phyloP scores from a whole-genome alignment of 768 basidiomycete species.

The Rubroboletus pulcherrimus region DNA sequence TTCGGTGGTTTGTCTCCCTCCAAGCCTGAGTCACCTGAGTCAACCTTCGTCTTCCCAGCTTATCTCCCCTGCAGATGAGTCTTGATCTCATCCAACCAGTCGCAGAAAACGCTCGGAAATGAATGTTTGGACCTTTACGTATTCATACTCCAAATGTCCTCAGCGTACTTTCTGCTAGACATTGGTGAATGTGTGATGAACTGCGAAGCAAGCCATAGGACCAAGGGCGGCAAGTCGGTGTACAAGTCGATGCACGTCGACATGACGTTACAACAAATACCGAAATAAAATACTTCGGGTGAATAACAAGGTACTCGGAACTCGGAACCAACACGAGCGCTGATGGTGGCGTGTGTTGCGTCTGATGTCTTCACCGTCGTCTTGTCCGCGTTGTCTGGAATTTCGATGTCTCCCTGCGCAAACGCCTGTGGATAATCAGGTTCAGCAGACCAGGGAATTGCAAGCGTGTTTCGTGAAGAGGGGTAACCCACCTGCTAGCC shows the following conservation, averaged over 20 bases:
- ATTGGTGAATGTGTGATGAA: background rate
- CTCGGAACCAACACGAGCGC: slow-evolving; percentile 2
- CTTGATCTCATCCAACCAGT: slow-evolving; percentile 8
- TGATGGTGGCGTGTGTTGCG: slow-evolving; percentile 2
- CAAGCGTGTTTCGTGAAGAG: background rate
- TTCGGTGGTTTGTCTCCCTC: slow-evolving; percentile 14
- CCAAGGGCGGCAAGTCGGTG: slow-evolving; percentile 14
- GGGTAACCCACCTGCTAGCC: slow-evolving; percentile 54
- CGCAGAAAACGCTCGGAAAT: slow-evolving; percentile 12
- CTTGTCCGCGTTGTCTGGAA: slow-evolving; percentile 50
- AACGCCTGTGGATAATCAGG: slow-evolving; percentile 38
- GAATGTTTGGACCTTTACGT: slow-evolving; percentile 11
- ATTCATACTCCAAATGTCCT: background rate
- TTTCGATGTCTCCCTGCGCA: slow-evolving; percentile 64
- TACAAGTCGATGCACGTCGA: background rate
- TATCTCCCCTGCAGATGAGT: slow-evolving; percentile 19
- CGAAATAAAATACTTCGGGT: slow-evolving; percentile 20
- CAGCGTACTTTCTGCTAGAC: background rate
- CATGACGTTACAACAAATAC: slow-evolving; percentile 22
- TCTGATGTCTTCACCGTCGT: slow-evolving; percentile 29
- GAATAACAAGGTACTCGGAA: slow-evolving; percentile 4
- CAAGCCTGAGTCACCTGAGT: background rate
- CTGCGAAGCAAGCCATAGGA: slow-evolving; percentile 9
- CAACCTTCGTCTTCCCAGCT: slow-evolving; percentile 20
- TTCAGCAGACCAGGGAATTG: background rate